phyloP scores from a whole-genome alignment of 73 alveolate species.

The Paramecium sonneborni region DNA sequence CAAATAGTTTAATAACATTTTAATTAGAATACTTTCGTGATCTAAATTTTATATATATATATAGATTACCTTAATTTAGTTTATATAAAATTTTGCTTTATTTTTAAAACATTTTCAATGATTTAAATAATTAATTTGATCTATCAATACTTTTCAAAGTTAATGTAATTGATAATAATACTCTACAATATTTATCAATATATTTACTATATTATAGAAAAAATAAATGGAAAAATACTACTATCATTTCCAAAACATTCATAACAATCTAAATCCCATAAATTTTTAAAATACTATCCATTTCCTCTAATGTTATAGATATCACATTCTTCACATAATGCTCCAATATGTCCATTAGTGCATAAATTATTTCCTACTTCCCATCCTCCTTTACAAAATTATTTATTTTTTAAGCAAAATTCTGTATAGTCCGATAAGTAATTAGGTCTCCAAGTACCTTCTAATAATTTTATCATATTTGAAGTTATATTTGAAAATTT shows the following conservation, averaged over 20 bases:
- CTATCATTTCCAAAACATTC: background rate
- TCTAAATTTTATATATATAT: background rate
- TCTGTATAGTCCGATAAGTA: background rate
- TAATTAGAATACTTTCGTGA: background rate
- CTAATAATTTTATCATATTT: background rate
- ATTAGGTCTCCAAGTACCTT: background rate
- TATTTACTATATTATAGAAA: background rate
- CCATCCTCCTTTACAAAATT: slow-evolving; percentile 47
- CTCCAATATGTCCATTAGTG: slow-evolving; percentile 45
- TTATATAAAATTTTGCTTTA: background rate
- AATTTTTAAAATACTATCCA: background rate
- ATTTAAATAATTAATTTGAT: background rate
- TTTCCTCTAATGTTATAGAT: background rate
- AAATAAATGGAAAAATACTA: background rate
- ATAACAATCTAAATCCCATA: background rate
- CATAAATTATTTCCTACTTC: slow-evolving; percentile 33
- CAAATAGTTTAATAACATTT: background rate
- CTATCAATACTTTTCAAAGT: background rate
- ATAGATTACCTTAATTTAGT: background rate
- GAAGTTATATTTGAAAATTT: background rate
- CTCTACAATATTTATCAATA: background rate
- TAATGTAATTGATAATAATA: background rate
- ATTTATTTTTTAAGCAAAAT: background rate
- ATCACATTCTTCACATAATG: slow-evolving; percentile 57
- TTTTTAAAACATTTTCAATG: background rate